A percentile compares a stretch with the other conserved stretches of the same genome.
These are phyloP conservation scores for Fusarium lyarnte DNA, from an alignment of 2,329 filamentous ascomycete species.

Conservation along the genomic window DNA sequence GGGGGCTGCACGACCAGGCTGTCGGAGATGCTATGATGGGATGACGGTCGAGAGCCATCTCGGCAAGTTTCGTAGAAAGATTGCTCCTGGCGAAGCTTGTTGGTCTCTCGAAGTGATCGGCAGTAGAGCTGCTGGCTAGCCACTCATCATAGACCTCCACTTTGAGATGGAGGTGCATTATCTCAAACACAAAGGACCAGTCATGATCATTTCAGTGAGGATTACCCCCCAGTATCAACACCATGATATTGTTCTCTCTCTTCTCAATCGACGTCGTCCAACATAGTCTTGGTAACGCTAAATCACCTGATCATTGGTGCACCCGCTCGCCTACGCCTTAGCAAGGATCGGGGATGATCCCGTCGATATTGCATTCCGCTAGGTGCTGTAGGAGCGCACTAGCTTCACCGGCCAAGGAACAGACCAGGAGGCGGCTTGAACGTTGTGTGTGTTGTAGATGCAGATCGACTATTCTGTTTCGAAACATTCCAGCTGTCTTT, in stretches of 20 bases:
- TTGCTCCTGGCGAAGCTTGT: not conserved
- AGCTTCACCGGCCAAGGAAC: slow-evolving; percentile 32
- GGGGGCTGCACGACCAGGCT: slow-evolving; percentile 6
- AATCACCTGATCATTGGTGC: slow-evolving; percentile 44
- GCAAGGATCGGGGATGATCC: slow-evolving; percentile 42
- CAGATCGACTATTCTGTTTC: slow-evolving; percentile 19
- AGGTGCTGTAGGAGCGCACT: slow-evolving; percentile 33
- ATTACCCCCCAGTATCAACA: not conserved
- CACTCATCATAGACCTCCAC: not conserved
- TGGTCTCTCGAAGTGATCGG: not conserved
- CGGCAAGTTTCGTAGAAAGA: not conserved
- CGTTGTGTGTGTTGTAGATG: slow-evolving; percentile 16
- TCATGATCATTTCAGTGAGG: not conserved
- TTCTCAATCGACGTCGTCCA: slow-evolving; percentile 10
- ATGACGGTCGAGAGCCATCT: not conserved
- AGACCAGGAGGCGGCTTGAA: slow-evolving; percentile 30
- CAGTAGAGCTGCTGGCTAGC: not conserved
- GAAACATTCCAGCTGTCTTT: not conserved
- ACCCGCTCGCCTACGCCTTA: slow-evolving; percentile 32
- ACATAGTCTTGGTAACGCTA: slow-evolving; percentile 29
- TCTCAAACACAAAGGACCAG: not conserved
- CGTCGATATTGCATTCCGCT: slow-evolving; percentile 40
- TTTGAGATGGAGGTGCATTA: not conserved
- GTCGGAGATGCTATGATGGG: not conserved
- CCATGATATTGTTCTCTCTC: not conserved